A percentile compares a stretch with the other conserved stretches of the same genome.
phyloP scores from a whole-genome alignment of 345 rosid genomes.

The Anacardium occidentale region DNA sequence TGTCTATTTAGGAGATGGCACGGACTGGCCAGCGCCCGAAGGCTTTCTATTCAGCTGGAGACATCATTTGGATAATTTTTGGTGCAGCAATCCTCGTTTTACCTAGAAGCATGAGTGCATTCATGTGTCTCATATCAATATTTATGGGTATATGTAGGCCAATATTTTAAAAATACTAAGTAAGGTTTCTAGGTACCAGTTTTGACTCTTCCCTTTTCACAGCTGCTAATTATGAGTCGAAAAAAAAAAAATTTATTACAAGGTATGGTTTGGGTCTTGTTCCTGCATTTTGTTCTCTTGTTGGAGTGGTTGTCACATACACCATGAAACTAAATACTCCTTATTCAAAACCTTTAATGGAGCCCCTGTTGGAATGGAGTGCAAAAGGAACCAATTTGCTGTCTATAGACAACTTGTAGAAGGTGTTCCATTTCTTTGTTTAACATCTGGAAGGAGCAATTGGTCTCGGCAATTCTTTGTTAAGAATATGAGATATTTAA shows the following conservation, averaged over 20 bases:
- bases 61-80: conserved; percentile 78
- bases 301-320: conserved; percentile 66
- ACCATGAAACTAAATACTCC: conserved; percentile 64
- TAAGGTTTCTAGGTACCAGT: neutral
- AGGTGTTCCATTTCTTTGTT: neutral
- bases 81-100: conserved; percentile 65
- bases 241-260: too few species aligned
- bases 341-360: conserved; percentile 45
- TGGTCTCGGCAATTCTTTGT: neutral
- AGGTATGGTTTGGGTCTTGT: conserved; percentile 85
- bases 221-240: conserved; percentile 39
- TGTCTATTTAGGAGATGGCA: conserved; percentile 57
- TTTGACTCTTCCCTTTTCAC: neutral
- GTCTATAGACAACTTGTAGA: neutral
- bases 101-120: conserved; percentile 51
- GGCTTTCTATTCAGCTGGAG: conserved; percentile 83
- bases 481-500: neutral
- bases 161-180: neutral
- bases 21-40: conserved; percentile 82
- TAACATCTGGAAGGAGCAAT: neutral
- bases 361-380: conserved; percentile 63
- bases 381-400: neutral
- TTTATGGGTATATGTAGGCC: conserved; percentile 50
- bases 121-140: conserved; percentile 62
- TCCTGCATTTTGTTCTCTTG: conserved; percentile 74